Evolutionary conservation across 148 eudicot genomes (phyloP), one percentile per base, ranked within the genome.

Genomic region (Vaccinium vitisidaea): DNA sequence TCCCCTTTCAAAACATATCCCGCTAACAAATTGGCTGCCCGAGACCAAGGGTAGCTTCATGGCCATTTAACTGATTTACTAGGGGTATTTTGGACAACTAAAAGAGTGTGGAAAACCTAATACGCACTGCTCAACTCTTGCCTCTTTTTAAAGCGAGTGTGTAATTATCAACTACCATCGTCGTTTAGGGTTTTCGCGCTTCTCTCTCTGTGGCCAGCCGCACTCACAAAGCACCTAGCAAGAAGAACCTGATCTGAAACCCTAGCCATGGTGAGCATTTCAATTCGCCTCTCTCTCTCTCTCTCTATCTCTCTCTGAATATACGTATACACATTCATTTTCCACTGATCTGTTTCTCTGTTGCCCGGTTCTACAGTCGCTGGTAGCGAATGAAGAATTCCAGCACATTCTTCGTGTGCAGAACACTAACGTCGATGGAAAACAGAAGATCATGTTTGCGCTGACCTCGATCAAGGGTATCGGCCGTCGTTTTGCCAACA

Each of bases 401-500:
- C 98, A 95, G 88, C 98, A 95, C 85, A 95, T 95, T 89, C 90
- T 95, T 76, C 98, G 98, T 88, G 85, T 95, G 59, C 90, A 91
- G 91, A 95, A 95, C 87, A 95, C 98, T 30, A 95, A 95, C 80
- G 98, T 94, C 19, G 98, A 95, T 80, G 98, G 98, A 0, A 95
- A 95, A 59, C 96, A 95, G 88, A 95, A 94, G 92, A 94, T 95
- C 84, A 94, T 95, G 98, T 95, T 91, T 83, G 98, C 98, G 23
- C 79, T 95, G 89, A 95, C 98, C 67, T 93, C 98, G 1, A 95
- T 95, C 90, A 95, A 95, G 84, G 98, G 98, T 93, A 93, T 95
- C 65, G 98, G 98, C 9, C 98, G 98, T 30, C 98, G 98, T 83
- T 95, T 91, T 82, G 90, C 98, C 80, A 95, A 95, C 83, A 93